Evolutionary conservation across 805 yeast genomes (phyloP).

Genomic region (Kodamaea nitidulidarum): DNA sequence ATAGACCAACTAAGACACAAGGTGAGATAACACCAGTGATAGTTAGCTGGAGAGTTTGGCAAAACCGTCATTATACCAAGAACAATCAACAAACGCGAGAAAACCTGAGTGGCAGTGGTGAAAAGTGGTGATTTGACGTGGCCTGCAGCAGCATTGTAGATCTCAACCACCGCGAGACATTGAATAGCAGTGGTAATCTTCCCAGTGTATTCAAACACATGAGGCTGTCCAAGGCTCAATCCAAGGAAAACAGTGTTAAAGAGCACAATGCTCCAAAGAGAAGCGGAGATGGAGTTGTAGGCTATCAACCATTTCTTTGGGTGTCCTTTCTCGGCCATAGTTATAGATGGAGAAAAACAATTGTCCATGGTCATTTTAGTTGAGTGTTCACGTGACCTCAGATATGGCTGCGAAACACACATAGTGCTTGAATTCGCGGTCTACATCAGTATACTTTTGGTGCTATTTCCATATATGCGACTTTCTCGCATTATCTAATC

Average conservation of each 20-base stretch:
- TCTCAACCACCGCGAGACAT: constrained; percentile 74
- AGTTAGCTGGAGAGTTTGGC: constrained; percentile 66
- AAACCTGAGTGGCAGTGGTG: constrained; percentile 84
- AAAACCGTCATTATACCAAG: constrained; percentile 75
- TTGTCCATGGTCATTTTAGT: constrained; percentile 8
- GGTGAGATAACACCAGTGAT: constrained; percentile 58
- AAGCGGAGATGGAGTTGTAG: constrained; percentile 40
- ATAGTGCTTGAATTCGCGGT: too few species aligned
- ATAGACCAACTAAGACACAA: constrained; percentile 84
- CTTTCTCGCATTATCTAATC: neutral
- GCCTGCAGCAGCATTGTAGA: constrained; percentile 73
- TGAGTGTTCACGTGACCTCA: neutral
- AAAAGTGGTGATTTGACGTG: constrained; percentile 79
- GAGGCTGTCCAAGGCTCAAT: constrained; percentile 55
- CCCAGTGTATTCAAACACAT: constrained; percentile 56
- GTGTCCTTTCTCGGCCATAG: constrained; percentile 10
- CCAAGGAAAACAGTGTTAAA: constrained; percentile 37
- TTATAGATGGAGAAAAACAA: constrained; percentile 5
- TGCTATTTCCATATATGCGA: too few species aligned
- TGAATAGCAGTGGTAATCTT: constrained; percentile 64
- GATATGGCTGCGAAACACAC: too few species aligned
- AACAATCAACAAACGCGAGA: constrained; percentile 77
- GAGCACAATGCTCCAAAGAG: constrained; percentile 39
- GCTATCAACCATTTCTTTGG: constrained; percentile 38
- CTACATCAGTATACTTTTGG: too few species aligned